These are phyloP conservation scores for Plantago rigida DNA, from an alignment of 305 asterid genomes.

Conservation along the genomic window DNA sequence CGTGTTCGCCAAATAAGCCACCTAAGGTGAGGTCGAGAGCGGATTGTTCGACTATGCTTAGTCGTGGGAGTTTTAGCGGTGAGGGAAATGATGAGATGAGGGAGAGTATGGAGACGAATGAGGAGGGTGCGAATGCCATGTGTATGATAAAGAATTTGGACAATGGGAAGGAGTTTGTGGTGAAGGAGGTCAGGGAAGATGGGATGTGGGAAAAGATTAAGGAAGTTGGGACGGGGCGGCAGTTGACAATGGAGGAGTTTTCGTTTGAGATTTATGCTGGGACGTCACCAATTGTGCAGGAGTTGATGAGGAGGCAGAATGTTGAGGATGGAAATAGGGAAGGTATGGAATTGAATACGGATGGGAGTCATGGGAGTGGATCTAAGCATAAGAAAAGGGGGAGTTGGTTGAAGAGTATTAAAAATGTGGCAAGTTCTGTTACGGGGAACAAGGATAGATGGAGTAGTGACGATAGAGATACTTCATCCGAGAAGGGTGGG, in stretches of 20 bases:
- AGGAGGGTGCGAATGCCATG: conserved; percentile 35
- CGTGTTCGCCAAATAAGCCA: conserved; percentile 56
- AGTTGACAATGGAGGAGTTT: conserved; percentile 91
- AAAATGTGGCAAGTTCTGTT: conserved; percentile 73
- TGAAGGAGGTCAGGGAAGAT: conserved; percentile 82
- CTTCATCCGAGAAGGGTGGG: conserved; percentile 93
- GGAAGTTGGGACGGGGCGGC: conserved; percentile 92
- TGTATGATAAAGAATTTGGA: conserved; percentile 86
- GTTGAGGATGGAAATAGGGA: conserved; percentile 69
- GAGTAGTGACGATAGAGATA: conserved; percentile 92
- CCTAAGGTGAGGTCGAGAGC: conserved; percentile 51
- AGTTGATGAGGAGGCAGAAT: conserved; percentile 89
- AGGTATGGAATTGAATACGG: conserved; percentile 36
- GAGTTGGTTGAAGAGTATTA: conserved; percentile 73
- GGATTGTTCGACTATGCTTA: conserved; percentile 25
- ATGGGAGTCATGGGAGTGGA: conserved; percentile 49
- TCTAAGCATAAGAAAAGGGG: conserved; percentile 61
- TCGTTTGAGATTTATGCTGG: conserved; percentile 86
- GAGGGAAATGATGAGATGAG: conserved; percentile 31
- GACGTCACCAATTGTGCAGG: conserved; percentile 93
- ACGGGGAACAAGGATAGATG: conserved; percentile 66
- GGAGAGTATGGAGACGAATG: conserved; percentile 27
- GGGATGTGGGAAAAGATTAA: conserved; percentile 84
- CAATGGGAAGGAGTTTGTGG: conserved; percentile 92
- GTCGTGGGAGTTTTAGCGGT: conserved; percentile 33